These are phyloP conservation scores for Leptoxyphium fumago DNA, from an alignment of 2,329 filamentous ascomycete genomes.

Conservation along the genomic window DNA sequence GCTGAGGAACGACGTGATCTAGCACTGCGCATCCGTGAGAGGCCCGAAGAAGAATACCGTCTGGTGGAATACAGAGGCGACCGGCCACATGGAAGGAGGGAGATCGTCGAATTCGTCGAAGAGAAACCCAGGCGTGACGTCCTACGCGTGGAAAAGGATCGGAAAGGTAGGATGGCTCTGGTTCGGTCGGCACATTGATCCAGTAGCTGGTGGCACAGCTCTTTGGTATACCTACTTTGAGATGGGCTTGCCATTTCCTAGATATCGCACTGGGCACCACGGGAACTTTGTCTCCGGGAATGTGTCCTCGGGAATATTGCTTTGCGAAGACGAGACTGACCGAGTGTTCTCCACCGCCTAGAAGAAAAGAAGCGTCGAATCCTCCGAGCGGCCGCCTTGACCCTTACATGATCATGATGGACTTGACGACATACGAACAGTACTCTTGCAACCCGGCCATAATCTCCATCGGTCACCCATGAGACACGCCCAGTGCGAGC, in stretches of 20 bases:
- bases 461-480: too few relatives aligned
- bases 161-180: constrained; percentile 90
- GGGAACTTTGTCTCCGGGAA: too few relatives aligned
- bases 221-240: too few relatives aligned
- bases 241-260: too few relatives aligned
- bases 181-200: constrained; percentile 57
- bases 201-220: too few relatives aligned
- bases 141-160: constrained; percentile 69
- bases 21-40: constrained; percentile 28
- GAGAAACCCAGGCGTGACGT: constrained; percentile 33
- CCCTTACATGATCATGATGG: not conserved
- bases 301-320: too few relatives aligned
- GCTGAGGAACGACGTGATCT: constrained; percentile 27
- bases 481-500: too few relatives aligned
- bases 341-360: not conserved
- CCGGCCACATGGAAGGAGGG: constrained; percentile 27
- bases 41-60: constrained; percentile 33
- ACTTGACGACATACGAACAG: too few relatives aligned
- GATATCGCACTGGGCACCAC: too few relatives aligned
- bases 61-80: constrained; percentile 36
- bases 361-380: not conserved
- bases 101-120: constrained; percentile 29
- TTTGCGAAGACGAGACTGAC: too few relatives aligned
- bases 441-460: too few relatives aligned
- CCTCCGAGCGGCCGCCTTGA: constrained; percentile 1